phyloP scores from a whole-genome alignment of 768 basidiomycete genomes.

The Hortiboletus campestris region DNA sequence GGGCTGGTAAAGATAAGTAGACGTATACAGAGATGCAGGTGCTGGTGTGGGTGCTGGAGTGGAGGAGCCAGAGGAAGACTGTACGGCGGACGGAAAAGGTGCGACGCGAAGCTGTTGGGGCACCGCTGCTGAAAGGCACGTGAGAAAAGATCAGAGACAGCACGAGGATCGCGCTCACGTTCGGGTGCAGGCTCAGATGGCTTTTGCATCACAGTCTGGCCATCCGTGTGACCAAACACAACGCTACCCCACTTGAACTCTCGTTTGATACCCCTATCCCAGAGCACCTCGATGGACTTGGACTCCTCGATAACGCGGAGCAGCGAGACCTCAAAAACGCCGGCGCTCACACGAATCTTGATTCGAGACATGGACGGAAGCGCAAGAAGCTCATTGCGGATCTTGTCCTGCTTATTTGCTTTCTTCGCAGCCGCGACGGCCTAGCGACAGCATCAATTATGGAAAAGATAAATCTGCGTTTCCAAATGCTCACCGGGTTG shows the following conservation, averaged over 20 bases:
- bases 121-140: constrained; percentile 12
- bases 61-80: constrained; percentile 23
- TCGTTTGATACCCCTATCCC: constrained; percentile 70
- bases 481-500: constrained; percentile 69
- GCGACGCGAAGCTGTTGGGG: constrained; percentile 22
- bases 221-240: constrained; percentile 72
- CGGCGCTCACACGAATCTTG: constrained; percentile 80
- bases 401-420: constrained; percentile 70
- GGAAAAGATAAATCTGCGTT: not conserved
- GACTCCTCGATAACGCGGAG: constrained; percentile 67
- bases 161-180: constrained; percentile 37
- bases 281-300: constrained; percentile 73
- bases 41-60: constrained; percentile 17
- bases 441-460: constrained; percentile 37
- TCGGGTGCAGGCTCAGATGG: constrained; percentile 55
- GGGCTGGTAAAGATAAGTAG: constrained; percentile 22
- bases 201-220: constrained; percentile 64
- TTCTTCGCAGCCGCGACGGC: constrained; percentile 72
- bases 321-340: constrained; percentile 84
- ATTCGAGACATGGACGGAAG: constrained; percentile 72
- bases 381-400: constrained; percentile 65
- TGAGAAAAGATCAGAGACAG: constrained; percentile 8
- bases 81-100: constrained; percentile 21
- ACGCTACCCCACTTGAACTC: constrained; percentile 85
- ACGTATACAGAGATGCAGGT: constrained; percentile 20